These are phyloP conservation scores for Lactarius sp. DNA, from an alignment of 768 basidiomycete genomes.

Conservation along the genomic window DNA sequence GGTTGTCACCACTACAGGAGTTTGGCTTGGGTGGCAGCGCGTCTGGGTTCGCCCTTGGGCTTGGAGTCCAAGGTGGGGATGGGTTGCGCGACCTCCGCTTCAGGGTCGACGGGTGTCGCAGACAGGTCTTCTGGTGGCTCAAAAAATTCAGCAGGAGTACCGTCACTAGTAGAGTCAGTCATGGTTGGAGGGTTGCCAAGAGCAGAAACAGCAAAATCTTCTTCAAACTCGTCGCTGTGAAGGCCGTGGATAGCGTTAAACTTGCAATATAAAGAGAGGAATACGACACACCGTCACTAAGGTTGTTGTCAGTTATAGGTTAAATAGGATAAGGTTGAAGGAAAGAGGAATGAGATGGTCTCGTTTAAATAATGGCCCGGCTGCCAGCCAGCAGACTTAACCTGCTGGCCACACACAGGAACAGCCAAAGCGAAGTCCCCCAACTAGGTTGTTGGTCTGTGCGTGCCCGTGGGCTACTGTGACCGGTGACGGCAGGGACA, in stretches of 20 bases:
- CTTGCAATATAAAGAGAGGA: background rate
- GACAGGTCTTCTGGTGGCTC: constrained; percentile 17
- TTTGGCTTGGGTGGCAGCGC: constrained; percentile 22
- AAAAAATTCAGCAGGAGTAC: background rate
- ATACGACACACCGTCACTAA: constrained; percentile 20
- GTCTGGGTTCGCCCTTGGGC: background rate
- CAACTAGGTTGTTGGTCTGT: constrained; percentile 1
- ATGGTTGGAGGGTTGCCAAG: constrained; percentile 8
- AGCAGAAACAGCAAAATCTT: constrained; percentile 22
- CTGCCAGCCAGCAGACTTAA: background rate
- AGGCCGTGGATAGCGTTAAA: constrained; percentile 24
- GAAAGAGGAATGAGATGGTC: constrained; percentile 1
- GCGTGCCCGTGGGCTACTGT: background rate
- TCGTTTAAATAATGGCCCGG: background rate
- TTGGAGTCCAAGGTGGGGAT: constrained; percentile 17
- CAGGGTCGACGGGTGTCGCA: background rate
- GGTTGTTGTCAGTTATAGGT: constrained; percentile 22
- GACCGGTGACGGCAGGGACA: no score
- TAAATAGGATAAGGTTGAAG: background rate
- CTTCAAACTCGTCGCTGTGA: constrained; percentile 27
- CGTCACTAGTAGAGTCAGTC: constrained; percentile 2
- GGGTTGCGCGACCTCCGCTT: background rate
- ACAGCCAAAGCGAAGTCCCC: constrained; percentile 12
- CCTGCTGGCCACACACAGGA: background rate
- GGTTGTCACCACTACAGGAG: background rate